A percentile compares a stretch with the other conserved stretches of the same genome.
These are phyloP conservation scores for Saturnispora zaruensis DNA, from an alignment of 805 yeast genomes.

Conservation along the genomic window DNA sequence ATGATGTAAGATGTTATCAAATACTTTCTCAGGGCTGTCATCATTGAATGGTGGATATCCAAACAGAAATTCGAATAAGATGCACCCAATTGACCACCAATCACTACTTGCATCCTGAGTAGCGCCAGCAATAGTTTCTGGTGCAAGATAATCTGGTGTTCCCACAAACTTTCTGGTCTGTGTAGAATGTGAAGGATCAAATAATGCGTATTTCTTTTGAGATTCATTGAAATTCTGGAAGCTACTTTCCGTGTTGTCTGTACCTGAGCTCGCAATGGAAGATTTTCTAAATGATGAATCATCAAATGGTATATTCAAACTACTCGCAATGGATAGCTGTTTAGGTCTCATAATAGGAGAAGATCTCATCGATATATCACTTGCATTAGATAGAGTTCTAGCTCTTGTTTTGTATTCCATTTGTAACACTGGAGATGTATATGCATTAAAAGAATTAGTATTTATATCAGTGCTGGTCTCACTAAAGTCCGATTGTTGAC, in stretches of 20 bases:
- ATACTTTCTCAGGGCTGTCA: conserved; percentile 67
- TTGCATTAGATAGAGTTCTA: conserved; percentile 30
- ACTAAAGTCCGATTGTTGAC: neutral
- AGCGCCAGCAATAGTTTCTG: conserved; percentile 83
- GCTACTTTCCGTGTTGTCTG: neutral
- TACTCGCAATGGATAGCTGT: conserved; percentile 23
- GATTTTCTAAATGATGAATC: conserved; percentile 25
- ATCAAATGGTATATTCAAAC: neutral
- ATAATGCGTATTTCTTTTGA: conserved; percentile 47
- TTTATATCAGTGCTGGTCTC: neutral
- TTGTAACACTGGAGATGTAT: conserved; percentile 9
- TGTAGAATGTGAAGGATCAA: conserved; percentile 49
- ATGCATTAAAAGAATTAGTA: neutral
- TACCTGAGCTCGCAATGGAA: neutral
- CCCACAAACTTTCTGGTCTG: conserved; percentile 74
- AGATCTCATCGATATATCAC: conserved; percentile 30
- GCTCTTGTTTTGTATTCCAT: conserved; percentile 15
- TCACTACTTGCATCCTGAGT: conserved; percentile 83
- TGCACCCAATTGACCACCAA: conserved; percentile 99
- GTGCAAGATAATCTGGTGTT: conserved; percentile 96
- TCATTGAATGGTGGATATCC: conserved; percentile 97
- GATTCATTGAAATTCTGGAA: conserved; percentile 14
- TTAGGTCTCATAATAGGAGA: conserved; percentile 43
- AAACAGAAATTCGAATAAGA: conserved; percentile 80
- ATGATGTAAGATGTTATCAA: conserved; percentile 67